phyloP scores from a whole-genome alignment of 192 early-diverging fungal genomes.

The Umbelopsis isabellina region DNA sequence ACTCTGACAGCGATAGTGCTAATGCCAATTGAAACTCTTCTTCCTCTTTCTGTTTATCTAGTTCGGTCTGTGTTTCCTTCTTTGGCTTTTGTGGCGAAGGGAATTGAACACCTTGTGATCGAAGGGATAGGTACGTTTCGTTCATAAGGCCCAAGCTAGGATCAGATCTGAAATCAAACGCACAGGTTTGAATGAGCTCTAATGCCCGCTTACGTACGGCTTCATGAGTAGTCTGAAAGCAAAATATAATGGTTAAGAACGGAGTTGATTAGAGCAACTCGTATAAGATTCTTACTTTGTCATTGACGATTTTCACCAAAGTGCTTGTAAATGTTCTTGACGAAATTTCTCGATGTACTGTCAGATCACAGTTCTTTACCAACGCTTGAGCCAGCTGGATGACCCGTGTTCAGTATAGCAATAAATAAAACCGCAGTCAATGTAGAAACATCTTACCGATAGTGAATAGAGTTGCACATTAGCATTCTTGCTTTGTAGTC shows the following conservation, averaged over 20 bases:
- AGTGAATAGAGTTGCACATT: slow-evolving; percentile 75
- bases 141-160: slow-evolving; percentile 81
- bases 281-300: slow-evolving; percentile 50
- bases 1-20: slow-evolving; percentile 83
- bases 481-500: slow-evolving; percentile 77
- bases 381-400: slow-evolving; percentile 80
- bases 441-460: slow-evolving; percentile 45
- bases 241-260: neutral
- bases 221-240: slow-evolving; percentile 66
- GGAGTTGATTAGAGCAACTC: neutral
- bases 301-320: slow-evolving; percentile 73
- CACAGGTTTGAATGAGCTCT: slow-evolving; percentile 91
- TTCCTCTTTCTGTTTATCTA: slow-evolving; percentile 91
- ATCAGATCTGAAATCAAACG: slow-evolving; percentile 80
- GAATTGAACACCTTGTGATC: slow-evolving; percentile 59
- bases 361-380: slow-evolving; percentile 87
- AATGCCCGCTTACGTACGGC: slow-evolving; percentile 79
- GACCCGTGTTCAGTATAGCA: neutral
- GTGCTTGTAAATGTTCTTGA: slow-evolving; percentile 85
- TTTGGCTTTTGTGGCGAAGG: slow-evolving; percentile 83
- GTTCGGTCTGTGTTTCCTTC: slow-evolving; percentile 67
- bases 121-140: slow-evolving; percentile 66
- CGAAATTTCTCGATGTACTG: slow-evolving; percentile 81
- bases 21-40: slow-evolving; percentile 93
- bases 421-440: neutral